Evolutionary conservation across 2,329 filamentous ascomycete species (phyloP).

Genomic region (Pseudocercospora vitis): DNA sequence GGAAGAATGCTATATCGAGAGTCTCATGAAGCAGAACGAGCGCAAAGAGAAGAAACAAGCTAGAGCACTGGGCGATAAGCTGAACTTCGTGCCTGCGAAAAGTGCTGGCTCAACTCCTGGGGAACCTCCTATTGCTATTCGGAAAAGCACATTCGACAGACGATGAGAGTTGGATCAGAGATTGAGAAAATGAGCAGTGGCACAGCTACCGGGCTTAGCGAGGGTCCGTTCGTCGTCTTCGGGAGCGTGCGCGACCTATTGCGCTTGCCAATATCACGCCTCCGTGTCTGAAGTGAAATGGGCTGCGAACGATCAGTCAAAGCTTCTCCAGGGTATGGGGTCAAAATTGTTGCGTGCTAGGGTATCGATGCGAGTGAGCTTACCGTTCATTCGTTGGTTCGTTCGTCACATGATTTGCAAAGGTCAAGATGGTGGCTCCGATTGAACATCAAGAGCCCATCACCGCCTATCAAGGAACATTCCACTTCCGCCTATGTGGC

Average conservation of each 20-base stretch:
- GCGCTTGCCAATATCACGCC: too few species aligned
- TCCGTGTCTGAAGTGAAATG: too few species aligned
- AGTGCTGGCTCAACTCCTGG: conserved; percentile 13
- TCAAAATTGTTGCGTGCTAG: background rate
- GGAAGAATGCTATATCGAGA: conserved; percentile 46
- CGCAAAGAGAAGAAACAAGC: conserved; percentile 42
- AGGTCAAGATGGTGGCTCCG: background rate
- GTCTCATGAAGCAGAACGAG: conserved; percentile 36
- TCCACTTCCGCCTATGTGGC: too few species aligned
- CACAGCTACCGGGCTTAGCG: background rate
- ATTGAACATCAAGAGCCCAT: background rate
- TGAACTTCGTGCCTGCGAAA: conserved; percentile 36
- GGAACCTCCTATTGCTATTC: background rate
- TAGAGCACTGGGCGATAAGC: conserved; percentile 24
- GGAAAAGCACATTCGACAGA: conserved; percentile 22
- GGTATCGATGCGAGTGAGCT: background rate
- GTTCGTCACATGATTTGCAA: background rate
- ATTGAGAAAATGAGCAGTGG: background rate
- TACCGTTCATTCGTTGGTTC: conserved; percentile 1
- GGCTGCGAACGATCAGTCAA: background rate
- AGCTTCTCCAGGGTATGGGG: background rate
- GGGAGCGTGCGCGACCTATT: too few species aligned
- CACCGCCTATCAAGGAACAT: too few species aligned
- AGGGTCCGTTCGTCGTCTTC: background rate
- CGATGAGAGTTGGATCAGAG: background rate